Conservation (phyloP, 2,329 filamentous ascomycete species). For the Lasiodiplodia gonubiensis region DNA sequence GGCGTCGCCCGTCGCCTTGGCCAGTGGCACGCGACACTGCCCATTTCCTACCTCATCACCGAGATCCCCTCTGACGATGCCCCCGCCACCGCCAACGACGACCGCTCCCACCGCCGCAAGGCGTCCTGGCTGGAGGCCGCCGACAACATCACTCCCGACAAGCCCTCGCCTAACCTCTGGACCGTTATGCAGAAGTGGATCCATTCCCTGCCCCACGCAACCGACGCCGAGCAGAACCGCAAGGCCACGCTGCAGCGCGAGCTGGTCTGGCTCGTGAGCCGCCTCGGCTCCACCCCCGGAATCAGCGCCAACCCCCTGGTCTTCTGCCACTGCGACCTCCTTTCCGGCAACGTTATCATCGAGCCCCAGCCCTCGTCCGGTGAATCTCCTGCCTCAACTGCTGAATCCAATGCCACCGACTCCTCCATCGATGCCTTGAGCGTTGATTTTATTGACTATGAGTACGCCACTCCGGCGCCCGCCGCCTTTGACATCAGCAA, state of each 20-base stretch:
- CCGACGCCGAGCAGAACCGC: conserved; percentile 70
- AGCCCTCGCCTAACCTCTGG: conserved; percentile 86
- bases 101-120: conserved; percentile 40
- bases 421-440: conserved; percentile 55
- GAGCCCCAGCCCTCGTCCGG: conserved; percentile 57
- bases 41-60: conserved; percentile 57
- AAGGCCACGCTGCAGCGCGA: conserved; percentile 75
- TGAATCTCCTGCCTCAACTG: conserved; percentile 38
- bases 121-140: conserved; percentile 43
- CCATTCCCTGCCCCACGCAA: conserved; percentile 76
- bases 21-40: conserved; percentile 85
- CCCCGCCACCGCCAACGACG: conserved; percentile 36
- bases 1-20: conserved; percentile 84
- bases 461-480: conserved; percentile 93
- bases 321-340: conserved; percentile 92
- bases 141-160: conserved; percentile 62
- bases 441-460: conserved; percentile 88
- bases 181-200: conserved; percentile 97
- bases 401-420: conserved; percentile 31
- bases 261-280: conserved; percentile 69
- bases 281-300: conserved; percentile 77
- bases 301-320: conserved; percentile 74
- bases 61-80: conserved; percentile 37
- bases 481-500: conserved; percentile 97
- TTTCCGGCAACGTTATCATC: conserved; percentile 96